Conservation (phyloP, 176 grass and related monocot genomes). For the Saccharum spontaneum region DNA sequence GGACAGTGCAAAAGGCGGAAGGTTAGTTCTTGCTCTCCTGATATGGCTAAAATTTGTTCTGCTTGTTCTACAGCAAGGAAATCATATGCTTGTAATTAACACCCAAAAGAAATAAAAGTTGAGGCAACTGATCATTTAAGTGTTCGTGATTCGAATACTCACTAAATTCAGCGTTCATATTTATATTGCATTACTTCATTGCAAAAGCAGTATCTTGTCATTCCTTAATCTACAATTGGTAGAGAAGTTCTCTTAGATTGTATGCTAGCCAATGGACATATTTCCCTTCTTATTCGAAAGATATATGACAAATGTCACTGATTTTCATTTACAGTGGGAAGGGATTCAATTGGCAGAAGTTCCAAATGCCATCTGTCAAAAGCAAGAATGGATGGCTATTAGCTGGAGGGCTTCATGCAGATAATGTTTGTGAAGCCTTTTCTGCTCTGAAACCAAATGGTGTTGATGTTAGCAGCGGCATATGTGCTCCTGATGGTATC, state of each 20-base stretch:
- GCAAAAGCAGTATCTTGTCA: neutral
- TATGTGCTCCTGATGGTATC: slow-evolving; percentile 72
- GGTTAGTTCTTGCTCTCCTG: slow-evolving; percentile 38
- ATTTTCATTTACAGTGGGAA: slow-evolving; percentile 64
- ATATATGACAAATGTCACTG: neutral
- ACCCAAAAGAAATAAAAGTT: neutral
- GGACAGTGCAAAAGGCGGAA: slow-evolving; percentile 85
- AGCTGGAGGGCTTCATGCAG: slow-evolving; percentile 82
- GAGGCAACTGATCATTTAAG: neutral
- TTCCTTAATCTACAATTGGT: neutral
- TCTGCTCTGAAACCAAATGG: slow-evolving; percentile 64
- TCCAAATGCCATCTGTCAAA: slow-evolving; percentile 55
- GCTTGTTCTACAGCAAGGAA: slow-evolving; percentile 12
- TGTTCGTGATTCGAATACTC: neutral
- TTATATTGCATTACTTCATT: neutral
- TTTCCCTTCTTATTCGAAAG: neutral
- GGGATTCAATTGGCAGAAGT: slow-evolving; percentile 87
- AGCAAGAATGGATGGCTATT: slow-evolving; percentile 87
- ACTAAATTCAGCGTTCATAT: neutral
- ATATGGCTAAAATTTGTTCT: neutral
- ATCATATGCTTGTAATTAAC: neutral
- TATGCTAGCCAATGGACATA: neutral
- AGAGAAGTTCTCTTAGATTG: neutral
- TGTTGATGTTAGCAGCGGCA: slow-evolving; percentile 90
- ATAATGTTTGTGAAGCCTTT: slow-evolving; percentile 72